Conservation (phyloP, 2,329 filamentous ascomycete species). For the Nigrospora sphaerica region DNA sequence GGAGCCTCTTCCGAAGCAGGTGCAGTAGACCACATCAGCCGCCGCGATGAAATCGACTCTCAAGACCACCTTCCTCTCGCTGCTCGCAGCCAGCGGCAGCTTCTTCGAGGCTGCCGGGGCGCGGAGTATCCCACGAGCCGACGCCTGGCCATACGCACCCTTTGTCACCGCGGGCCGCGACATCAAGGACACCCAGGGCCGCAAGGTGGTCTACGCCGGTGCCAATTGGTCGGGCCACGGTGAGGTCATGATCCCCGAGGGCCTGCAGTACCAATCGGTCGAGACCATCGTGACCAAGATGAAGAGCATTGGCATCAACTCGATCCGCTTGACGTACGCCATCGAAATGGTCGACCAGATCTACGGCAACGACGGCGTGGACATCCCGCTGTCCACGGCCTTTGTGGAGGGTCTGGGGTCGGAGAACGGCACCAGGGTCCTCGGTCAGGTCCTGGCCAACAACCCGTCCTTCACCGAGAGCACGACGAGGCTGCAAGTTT, state of each 20-base stretch:
- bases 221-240: constrained; percentile 56
- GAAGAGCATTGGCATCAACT: constrained; percentile 56
- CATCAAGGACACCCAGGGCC: constrained; percentile 34
- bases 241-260: constrained; percentile 58
- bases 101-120: constrained; percentile 6
- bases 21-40: no score
- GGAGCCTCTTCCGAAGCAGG: no score
- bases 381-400: constrained; percentile 36
- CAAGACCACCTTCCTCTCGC: constrained; percentile 7
- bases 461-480: constrained; percentile 48
- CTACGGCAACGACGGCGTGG: constrained; percentile 37
- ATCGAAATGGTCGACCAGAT: constrained; percentile 59
- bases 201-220: constrained; percentile 42
- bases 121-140: constrained; percentile 4
- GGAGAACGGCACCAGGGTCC: constrained; percentile 40
- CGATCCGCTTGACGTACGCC: constrained; percentile 55
- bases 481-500: constrained; percentile 43
- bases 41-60: no score
- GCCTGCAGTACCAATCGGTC: constrained; percentile 55
- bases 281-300: constrained; percentile 46
- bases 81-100: constrained; percentile 15
- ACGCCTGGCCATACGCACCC: constrained; percentile 20
- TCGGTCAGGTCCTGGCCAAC: constrained; percentile 42
- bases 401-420: constrained; percentile 39
- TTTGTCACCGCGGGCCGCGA: constrained; percentile 33